These are phyloP conservation scores for Stylonectria norvegica DNA, from an alignment of 2,329 filamentous ascomycete genomes.

Conservation along the genomic window DNA sequence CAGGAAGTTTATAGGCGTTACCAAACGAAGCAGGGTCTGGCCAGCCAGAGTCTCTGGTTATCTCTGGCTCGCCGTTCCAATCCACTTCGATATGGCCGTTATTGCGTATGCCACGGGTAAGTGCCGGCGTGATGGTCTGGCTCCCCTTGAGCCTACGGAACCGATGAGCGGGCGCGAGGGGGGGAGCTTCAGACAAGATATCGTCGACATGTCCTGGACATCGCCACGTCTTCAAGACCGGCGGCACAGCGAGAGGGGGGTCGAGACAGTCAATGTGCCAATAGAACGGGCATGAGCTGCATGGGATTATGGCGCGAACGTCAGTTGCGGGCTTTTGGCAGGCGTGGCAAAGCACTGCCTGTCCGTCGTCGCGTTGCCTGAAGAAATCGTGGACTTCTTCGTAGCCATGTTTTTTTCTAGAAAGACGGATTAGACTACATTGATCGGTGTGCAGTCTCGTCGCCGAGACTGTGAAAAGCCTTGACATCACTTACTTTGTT, in stretches of 20 bases:
- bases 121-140: constrained; percentile 48
- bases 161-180: constrained; percentile 57
- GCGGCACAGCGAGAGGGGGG: constrained; percentile 76
- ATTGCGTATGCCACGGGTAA: constrained; percentile 64
- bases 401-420: constrained; percentile 50
- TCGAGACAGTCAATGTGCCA: constrained; percentile 95
- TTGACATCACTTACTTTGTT: constrained; percentile 55
- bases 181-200: constrained; percentile 59
- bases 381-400: constrained; percentile 66
- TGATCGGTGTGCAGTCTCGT: too few relatives aligned
- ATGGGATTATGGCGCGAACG: constrained; percentile 73
- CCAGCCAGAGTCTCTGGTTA: constrained; percentile 54
- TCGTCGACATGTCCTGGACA: constrained; percentile 86
- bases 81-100: constrained; percentile 71
- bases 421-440: too few relatives aligned
- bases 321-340: constrained; percentile 65
- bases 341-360: constrained; percentile 70
- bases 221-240: constrained; percentile 74
- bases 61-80: constrained; percentile 54
- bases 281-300: constrained; percentile 74
- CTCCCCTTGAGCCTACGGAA: constrained; percentile 59
- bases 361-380: constrained; percentile 70
- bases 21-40: constrained; percentile 59
- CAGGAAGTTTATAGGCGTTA: constrained; percentile 61
- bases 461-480: too few relatives aligned